Percentiles rank a stretch among this genome's conserved stretches.
These are phyloP conservation scores for Alternaria sp. DNA, from an alignment of 2,329 filamentous ascomycete species.

Conservation along the genomic window DNA sequence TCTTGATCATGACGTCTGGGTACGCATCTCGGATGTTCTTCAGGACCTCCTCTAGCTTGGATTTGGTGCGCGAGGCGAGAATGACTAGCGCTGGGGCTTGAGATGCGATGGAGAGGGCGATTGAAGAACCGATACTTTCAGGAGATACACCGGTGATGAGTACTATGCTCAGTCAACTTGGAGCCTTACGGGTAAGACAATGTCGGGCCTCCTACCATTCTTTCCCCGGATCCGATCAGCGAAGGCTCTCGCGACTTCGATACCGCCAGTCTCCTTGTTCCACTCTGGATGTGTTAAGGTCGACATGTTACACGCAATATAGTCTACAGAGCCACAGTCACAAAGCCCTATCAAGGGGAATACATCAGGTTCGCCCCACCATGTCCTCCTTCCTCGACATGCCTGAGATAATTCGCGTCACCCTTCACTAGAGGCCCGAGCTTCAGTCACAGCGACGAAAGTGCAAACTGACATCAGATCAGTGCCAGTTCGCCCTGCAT, in stretches of 20 bases:
- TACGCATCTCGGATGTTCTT: conserved; percentile 45
- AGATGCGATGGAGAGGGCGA: conserved; percentile 39
- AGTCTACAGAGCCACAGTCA: not conserved
- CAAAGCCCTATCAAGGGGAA: not conserved
- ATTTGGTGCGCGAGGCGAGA: conserved; percentile 54
- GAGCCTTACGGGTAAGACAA: fast-evolving
- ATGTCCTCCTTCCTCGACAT: not conserved
- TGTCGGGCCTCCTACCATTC: conserved; percentile 25
- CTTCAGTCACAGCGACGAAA: not conserved
- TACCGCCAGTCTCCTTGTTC: conserved; percentile 42
- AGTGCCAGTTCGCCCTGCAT: not conserved
- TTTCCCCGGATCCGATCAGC: conserved; percentile 38
- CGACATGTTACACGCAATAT: not conserved
- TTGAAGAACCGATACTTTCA: conserved; percentile 44
- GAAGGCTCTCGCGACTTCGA: conserved; percentile 46
- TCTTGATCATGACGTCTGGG: conserved; percentile 36
- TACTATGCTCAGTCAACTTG: conserved; percentile 37
- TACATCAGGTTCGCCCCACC: not conserved
- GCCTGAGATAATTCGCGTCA: not conserved
- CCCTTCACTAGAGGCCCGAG: conserved; percentile 2
- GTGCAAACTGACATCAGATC: not conserved
- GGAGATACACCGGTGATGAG: conserved; percentile 51
- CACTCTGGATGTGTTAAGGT: conserved; percentile 50
- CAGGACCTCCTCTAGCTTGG: conserved; percentile 54
- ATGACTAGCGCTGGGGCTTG: conserved; percentile 41